Base-by-base conservation (phyloP, 495 filamentous ascomycete genomes). In the Penicillium atrosanguineum region DNA sequence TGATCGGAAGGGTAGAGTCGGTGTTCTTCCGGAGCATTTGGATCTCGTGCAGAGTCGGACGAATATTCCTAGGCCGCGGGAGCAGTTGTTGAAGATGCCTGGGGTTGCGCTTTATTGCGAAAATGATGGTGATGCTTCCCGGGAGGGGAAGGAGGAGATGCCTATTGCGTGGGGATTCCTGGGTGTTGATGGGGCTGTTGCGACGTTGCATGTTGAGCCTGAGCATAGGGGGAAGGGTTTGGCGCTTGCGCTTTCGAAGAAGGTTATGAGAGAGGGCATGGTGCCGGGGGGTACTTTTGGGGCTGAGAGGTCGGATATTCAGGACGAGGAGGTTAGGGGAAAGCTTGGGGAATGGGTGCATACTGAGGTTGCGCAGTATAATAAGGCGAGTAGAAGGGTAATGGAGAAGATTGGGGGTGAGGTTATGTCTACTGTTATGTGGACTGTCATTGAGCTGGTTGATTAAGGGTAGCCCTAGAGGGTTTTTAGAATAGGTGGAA, bases 201-300 rank as follows among this genome's bases (percentile, higher is more conserved):
- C 72, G 7, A 77, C 75, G 7, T 46, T 83, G 50, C 75, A 80
- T 61, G 79, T 82, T 42, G 70, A 80, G 46, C 62, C 68, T 28
- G 73, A 64, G 43, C 69, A 81, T 66, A 63, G 79, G 1, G 75
- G 78, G 0, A 59, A 55, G 25, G 77, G 78, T 1, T 51, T 82
- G 4, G 78, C 75, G 19, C 60, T 66, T 37, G 25, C 52, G 14
- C 68, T 81, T 44, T 69, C 69, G 1, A 57, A 55, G 28, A 63
- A 74, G 46, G 55, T 76, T 0, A 71, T 71, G 69, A 54, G 57
- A 23, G 43, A 54, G 38, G 67, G 71, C 1, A 68, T 70, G 64
- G 49, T 31, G 11, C 28, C 43, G 20, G 53, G 47, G 8, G 59
- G 59, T 15, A 39, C 59, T 6, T 71, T 62, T 63, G 62, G 59